Percentiles rank a stretch among this genome's conserved stretches.
phyloP scores from a whole-genome alignment of 2,329 filamentous ascomycete genomes.

The Botryotinia convoluta region DNA sequence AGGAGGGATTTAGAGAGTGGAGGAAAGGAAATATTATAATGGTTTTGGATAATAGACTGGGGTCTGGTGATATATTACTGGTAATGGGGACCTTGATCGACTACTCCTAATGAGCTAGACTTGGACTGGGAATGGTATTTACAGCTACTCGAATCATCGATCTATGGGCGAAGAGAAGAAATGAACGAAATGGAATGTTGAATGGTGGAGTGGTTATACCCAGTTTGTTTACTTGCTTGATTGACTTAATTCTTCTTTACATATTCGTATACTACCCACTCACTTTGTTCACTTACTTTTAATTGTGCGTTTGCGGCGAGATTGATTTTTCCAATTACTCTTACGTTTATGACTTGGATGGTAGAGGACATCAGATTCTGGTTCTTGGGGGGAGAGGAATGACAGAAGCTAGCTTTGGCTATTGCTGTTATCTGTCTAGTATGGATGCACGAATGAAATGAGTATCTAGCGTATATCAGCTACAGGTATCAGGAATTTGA shows the following conservation, averaged over 20 bases:
- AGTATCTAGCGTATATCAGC: too few species aligned
- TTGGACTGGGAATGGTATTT: neutral
- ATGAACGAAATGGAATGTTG: neutral
- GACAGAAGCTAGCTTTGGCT: too few species aligned
- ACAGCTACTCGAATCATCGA: neutral
- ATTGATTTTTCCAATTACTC: neutral
- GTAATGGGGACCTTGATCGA: neutral
- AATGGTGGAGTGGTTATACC: neutral
- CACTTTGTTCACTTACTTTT: neutral
- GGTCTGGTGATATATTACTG: neutral
- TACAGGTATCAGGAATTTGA: too few species aligned
- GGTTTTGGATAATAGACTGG: neutral
- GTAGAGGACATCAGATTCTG: neutral
- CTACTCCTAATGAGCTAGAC: neutral
- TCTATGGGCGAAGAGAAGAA: neutral
- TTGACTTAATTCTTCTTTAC: neutral
- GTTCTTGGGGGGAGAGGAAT: neutral
- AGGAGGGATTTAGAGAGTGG: too few species aligned
- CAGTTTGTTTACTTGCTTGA: neutral
- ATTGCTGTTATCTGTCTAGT: too few species aligned
- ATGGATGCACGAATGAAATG: too few species aligned
- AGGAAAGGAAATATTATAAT: too few species aligned
- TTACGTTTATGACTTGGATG: neutral
- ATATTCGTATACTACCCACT: neutral
- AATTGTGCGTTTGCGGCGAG: neutral